Evolutionary conservation across 2,329 filamentous ascomycete species (phyloP).

Genomic region (Aspergillus brunneoviolaceus): DNA sequence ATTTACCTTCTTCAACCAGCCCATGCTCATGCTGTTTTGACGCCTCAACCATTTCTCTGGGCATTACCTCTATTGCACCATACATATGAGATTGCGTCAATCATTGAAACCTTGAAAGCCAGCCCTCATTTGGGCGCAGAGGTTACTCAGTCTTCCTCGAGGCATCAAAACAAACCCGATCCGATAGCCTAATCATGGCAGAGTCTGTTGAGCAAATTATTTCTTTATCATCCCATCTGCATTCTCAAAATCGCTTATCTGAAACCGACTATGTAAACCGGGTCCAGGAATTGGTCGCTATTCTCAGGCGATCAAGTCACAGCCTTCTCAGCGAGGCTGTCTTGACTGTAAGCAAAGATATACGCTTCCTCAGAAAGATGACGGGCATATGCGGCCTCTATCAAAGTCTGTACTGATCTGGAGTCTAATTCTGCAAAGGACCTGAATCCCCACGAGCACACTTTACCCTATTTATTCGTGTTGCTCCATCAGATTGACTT

Average conservation of each 20-base stretch:
- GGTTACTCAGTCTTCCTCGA: too few relatives aligned
- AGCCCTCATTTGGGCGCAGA: too few relatives aligned
- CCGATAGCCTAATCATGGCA: slow-evolving; percentile 14
- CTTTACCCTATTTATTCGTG: slow-evolving; percentile 58
- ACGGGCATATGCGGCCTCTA: neutral
- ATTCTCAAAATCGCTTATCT: slow-evolving; percentile 36
- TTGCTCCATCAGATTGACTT: slow-evolving; percentile 51
- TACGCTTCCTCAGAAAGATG: neutral
- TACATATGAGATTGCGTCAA: too few relatives aligned
- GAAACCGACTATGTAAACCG: slow-evolving; percentile 43
- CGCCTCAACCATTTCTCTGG: too few relatives aligned
- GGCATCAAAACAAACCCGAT: too few relatives aligned
- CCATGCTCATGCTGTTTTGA: neutral
- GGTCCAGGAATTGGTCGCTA: slow-evolving; percentile 40
- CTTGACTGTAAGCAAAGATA: slow-evolving; percentile 31
- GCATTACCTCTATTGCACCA: too few relatives aligned
- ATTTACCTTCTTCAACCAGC: neutral
- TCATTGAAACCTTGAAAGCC: too few relatives aligned
- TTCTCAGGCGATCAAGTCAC: slow-evolving; percentile 37
- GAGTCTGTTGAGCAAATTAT: slow-evolving; percentile 39
- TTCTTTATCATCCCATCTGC: slow-evolving; percentile 42
- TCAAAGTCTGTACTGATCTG: neutral
- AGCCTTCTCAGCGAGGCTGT: slow-evolving; percentile 35
- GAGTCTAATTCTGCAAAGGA: slow-evolving; percentile 19
- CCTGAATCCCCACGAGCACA: slow-evolving; percentile 58